Evolutionary conservation across 2,329 filamentous ascomycete species (phyloP), one percentile per base, ranked within the genome.

Genomic region (Laburnicola sp.): DNA sequence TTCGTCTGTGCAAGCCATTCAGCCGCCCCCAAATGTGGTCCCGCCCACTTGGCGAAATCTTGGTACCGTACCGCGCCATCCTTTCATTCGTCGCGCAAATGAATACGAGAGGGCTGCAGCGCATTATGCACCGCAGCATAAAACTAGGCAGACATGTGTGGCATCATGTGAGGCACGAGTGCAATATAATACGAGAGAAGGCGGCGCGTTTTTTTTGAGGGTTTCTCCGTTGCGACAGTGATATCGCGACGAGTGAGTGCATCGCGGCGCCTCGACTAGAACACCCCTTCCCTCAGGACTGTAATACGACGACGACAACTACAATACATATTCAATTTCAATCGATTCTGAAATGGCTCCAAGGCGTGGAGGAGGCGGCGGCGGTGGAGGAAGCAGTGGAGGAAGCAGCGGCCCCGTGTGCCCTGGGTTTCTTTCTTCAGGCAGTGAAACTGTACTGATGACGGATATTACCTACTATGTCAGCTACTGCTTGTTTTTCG

Each of bases 311-410:
- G 4, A 22, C 27, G 10, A 27, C 11, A 3, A 21, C 5, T 10
- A 40, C n/a, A 30, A 36, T 27, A 27, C 23, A 16, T n/a, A n/a
- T n/a, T n/a, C n/a, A n/a, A n/a, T n/a, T n/a, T n/a, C n/a, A n/a
- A n/a, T n/a, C n/a, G n/a, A n/a, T n/a, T n/a, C n/a, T n/a, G 32
- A 11, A 28, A 68, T 68, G 64, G 65, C 64, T 46, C 64, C 64
- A 41, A 59, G 39, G 52, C 41, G 60, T 25, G 56, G 60, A 30
- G 54, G 55, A 9, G 46, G 58, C n/a, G 41, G 62, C 23, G 46
- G 56, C 30, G 44, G 47, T 9, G 26, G 47, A 8, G 46, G 50
- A 25, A 44, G 54, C 7, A 35, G 39, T 9, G 41, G 55, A 30
- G 25, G n/a, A 22, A 28, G 40, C 44, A 30, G 23, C 45, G 47